Evolutionary conservation across 805 yeast genomes (phyloP).

Genomic region (Candida pseudofarinosa): DNA sequence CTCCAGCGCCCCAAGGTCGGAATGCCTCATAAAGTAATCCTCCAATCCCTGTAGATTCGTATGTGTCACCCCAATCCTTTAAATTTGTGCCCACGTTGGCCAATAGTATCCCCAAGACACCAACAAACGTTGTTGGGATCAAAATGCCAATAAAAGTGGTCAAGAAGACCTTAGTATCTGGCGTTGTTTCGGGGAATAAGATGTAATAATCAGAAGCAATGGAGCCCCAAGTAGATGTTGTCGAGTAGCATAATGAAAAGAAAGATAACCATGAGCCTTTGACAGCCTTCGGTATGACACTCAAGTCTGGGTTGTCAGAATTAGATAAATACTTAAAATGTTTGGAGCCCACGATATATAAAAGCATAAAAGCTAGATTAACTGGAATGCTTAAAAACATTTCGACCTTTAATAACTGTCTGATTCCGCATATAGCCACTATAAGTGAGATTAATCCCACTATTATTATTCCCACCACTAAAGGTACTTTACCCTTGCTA

Average conservation of each 20-base stretch:
- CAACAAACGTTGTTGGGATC: conserved; percentile 74
- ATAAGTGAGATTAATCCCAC: conserved; percentile 60
- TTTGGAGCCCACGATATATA: conserved; percentile 59
- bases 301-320: conserved; percentile 25
- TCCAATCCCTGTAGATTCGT: conserved; percentile 63
- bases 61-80: conserved; percentile 55
- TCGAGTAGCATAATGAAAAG: conserved; percentile 69
- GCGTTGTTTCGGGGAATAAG: conserved; percentile 68
- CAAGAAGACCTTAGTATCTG: conserved; percentile 49
- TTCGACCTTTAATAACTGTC: conserved; percentile 65
- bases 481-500: conserved; percentile 61
- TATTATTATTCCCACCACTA: conserved; percentile 71
- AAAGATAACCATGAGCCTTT: conserved; percentile 70
- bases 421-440: conserved; percentile 76
- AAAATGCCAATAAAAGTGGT: conserved; percentile 65
- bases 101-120: conserved; percentile 64
- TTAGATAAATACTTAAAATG: conserved; percentile 34
- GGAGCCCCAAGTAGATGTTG: conserved; percentile 87
- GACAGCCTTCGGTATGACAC: conserved; percentile 32
- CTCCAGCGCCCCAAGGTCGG: conserved; percentile 70
- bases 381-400: conserved; percentile 67
- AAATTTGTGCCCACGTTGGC: conserved; percentile 62
- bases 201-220: conserved; percentile 82
- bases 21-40: conserved; percentile 67
- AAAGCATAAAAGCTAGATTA: conserved; percentile 56